Base-by-base conservation (phyloP, 352 stramenopile genomes). In the Globisporangium emineosum region DNA sequence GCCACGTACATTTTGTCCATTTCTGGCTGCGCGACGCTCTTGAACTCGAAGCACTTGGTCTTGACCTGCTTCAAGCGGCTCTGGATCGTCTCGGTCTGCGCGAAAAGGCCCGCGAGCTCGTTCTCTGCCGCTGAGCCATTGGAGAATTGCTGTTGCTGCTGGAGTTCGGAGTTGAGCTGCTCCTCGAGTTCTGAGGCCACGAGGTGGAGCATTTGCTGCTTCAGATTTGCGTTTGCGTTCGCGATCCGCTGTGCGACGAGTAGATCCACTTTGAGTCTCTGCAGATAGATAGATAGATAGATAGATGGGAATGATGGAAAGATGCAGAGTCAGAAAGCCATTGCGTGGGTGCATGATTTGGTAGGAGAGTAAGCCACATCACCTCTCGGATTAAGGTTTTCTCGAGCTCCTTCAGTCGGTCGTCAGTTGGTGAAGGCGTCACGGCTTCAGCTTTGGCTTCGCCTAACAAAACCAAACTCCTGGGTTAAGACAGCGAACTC, bases 191-290 rank as follows among this genome's bases (percentile, higher is more conserved):
- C 77, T 0, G 69, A 60, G 1, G 75, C 71, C 0, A 72, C 72
- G 45, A 93, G 69, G 52, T 89, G 79, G 9, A 88, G 67, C 79
- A 93, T 84, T 58, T 88, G 79, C 51, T 78, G 69, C 57, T 90
- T 90, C 60, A 90, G 73, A 29, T 74, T 45, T 0, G 70, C 60
- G 32, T 93, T 91, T 4, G 74, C 71, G 19, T 90, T 79, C 0
- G 84, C 78, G 37, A 89, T 81, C 12, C 84, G 77, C 50, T 93
- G 84, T 0, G 84, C 81, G 9, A 93, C 79, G 9, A 93, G 66
- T 7, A 93, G 50, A 62, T 93, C 84, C 13, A 93, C 84, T 60
- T 91, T 91, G 15, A 91, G 74, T 6, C 83, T 71, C 84, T 93
- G 17, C 9, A 10, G 17, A 25, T 12, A 6, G 42, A 49, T 29